Evolutionary conservation across 2,329 filamentous ascomycete species (phyloP).

Genomic region (Fusarium sp.): DNA sequence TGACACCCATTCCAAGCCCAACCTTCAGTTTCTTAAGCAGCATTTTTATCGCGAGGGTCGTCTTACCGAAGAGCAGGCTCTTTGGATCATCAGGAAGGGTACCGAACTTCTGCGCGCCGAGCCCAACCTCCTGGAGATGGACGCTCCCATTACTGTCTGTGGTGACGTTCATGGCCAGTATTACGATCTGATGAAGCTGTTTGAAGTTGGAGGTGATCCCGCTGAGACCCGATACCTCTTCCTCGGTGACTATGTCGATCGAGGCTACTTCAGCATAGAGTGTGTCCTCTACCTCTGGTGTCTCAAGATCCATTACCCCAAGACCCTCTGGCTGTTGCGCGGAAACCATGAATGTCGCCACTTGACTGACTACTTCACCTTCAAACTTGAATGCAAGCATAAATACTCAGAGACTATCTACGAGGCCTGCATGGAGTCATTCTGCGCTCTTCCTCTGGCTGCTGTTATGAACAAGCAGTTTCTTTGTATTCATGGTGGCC

Average conservation of each 20-base stretch:
- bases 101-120: constrained; percentile 88
- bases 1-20: constrained; percentile 84
- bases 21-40: constrained; percentile 94
- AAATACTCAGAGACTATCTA: constrained; percentile 98
- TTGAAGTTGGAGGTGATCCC: constrained; percentile 96
- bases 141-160: constrained; percentile 97
- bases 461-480: constrained; percentile 99
- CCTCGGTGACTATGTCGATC: constrained; percentile 96
- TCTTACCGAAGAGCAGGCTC: constrained; percentile 93
- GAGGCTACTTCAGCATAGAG: constrained; percentile 99
- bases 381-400: constrained; percentile 99
- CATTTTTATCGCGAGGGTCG: constrained; percentile 98
- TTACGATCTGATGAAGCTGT: constrained; percentile 99
- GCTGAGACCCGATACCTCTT: constrained; percentile 97
- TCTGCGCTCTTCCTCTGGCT: constrained; percentile 90
- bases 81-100: constrained; percentile 92
- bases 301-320: constrained; percentile 98
- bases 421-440: constrained; percentile 98
- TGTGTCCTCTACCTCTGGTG: constrained; percentile 98
- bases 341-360: constrained; percentile 99
- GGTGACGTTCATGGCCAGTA: constrained; percentile 99
- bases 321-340: constrained; percentile 94
- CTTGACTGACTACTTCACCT: constrained; percentile 99
- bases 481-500: constrained; percentile 94
- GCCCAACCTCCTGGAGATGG: constrained; percentile 98